Conservation (phyloP, 2,329 filamentous ascomycete genomes). For the Coniochaeta pulveracea region DNA sequence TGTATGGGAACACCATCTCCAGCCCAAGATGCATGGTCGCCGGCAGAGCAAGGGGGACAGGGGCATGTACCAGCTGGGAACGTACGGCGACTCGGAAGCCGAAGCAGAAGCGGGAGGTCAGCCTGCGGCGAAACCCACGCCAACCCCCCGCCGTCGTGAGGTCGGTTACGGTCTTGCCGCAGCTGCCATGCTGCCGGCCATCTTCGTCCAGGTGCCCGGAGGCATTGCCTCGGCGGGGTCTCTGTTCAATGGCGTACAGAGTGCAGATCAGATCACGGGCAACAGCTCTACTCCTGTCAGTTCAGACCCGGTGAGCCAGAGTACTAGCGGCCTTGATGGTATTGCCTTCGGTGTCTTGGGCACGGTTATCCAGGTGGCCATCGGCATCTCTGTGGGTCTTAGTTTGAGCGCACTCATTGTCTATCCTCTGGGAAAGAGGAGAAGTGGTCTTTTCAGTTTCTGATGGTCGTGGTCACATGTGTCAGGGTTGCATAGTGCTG, state of each 20-base stretch:
- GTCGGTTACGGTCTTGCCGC: constrained; percentile 66
- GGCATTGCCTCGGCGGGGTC: constrained; percentile 50
- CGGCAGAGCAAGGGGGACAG: constrained; percentile 14
- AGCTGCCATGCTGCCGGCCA: constrained; percentile 75
- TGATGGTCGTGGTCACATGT: no score
- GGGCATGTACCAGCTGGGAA: constrained; percentile 7
- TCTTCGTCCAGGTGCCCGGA: constrained; percentile 61
- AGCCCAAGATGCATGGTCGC: constrained; percentile 24
- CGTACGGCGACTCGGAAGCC: background rate
- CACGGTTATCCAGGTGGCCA: constrained; percentile 49
- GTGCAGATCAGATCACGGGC: constrained; percentile 41
- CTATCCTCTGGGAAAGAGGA: constrained; percentile 44
- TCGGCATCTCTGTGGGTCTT: constrained; percentile 50
- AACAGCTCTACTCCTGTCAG: constrained; percentile 17
- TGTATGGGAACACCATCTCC: constrained; percentile 37
- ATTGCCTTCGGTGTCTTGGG: constrained; percentile 42
- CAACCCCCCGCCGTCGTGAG: constrained; percentile 21
- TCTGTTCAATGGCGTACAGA: constrained; percentile 44
- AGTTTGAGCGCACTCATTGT: constrained; percentile 44
- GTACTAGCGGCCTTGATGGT: constrained; percentile 22
- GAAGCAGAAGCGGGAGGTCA: background rate
- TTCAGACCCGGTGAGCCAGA: constrained; percentile 8
- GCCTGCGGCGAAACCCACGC: constrained; percentile 11
- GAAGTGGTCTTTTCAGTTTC: constrained; percentile 46
- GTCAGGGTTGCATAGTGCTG: no score